These are phyloP conservation scores for Colletotrichum chrysophilum DNA, from an alignment of 2,329 filamentous ascomycete species.

Conservation along the genomic window DNA sequence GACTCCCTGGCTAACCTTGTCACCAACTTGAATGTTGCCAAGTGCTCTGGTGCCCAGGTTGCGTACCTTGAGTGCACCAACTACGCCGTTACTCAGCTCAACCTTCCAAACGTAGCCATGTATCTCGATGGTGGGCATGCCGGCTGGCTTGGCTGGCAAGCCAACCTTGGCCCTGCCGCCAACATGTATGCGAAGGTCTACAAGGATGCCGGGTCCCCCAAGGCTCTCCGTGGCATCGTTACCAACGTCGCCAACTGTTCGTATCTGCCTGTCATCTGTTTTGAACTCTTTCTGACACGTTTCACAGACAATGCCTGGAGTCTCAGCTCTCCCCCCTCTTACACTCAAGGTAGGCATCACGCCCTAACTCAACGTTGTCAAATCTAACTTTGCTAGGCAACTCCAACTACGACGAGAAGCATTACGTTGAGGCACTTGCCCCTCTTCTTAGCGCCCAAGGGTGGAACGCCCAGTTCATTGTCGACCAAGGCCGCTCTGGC, in stretches of 20 bases:
- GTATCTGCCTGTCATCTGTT: neutral
- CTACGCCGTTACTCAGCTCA: conserved; percentile 56
- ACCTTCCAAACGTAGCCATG: conserved; percentile 62
- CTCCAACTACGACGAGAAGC: conserved; percentile 56
- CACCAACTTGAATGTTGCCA: conserved; percentile 57
- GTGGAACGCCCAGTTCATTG: conserved; percentile 53
- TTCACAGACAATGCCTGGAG: conserved; percentile 53
- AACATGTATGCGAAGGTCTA: conserved; percentile 52
- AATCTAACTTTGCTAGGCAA: conserved; percentile 41
- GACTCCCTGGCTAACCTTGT: conserved; percentile 65
- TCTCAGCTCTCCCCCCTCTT: conserved; percentile 45
- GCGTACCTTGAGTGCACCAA: conserved; percentile 55
- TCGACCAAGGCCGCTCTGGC: conserved; percentile 55
- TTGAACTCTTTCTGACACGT: neutral
- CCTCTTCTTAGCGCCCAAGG: conserved; percentile 58
- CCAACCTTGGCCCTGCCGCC: conserved; percentile 55
- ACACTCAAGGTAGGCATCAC: conserved; percentile 39
- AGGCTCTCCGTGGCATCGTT: conserved; percentile 56
- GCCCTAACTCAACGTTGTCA: neutral
- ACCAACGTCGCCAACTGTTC: conserved; percentile 60
- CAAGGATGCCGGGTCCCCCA: conserved; percentile 53
- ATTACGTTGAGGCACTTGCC: conserved; percentile 69
- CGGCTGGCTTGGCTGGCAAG: conserved; percentile 64
- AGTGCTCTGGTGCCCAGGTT: conserved; percentile 52
- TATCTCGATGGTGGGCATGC: conserved; percentile 59